Base-by-base conservation (phyloP, 345 rosid genomes). In the Jatropha curcas region DNA sequence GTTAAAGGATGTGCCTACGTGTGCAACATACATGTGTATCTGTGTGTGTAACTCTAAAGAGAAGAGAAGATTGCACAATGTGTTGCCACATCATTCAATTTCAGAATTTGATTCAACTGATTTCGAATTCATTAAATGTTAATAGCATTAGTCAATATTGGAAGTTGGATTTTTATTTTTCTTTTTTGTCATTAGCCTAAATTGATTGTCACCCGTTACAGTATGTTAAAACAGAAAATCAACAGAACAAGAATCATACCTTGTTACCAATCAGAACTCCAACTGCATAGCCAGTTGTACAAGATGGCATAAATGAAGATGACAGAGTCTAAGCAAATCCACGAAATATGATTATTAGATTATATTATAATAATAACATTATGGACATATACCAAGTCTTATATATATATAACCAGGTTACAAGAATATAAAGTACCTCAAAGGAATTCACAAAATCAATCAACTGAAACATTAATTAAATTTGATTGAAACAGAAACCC, bases 261-360 rank as follows among this genome's bases (percentile, higher is more conserved):
- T 92, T 81, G 80, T 88, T 86, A 69, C 90, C 95, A 8, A 78
- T 77, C 37, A 94, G 88, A 82, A 90, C 82, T 35, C 97, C 98
- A 80, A 89, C 82, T 33, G 93, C 91, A 86, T 84, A 82, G 64
- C 90, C 88, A 63, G 77, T 68, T n/a, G 78, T 68, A 24, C 24
- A 78, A 51, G 86, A 80, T 6, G 85, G 83, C 60, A 58, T 67
- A 94, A 96, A 90, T 9, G 80, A 78, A 51, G 93, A 69, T 20
- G 75, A 60, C 81, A 94, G 82, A 46, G 89, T 89, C 97, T 94
- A 78, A 34, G 75, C 31, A 79, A 65, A 66, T 43, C 45, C 72
- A 55, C 6, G 41, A 50, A 31, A 60, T n/a, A 17, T 4, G 20
- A 64, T 67, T 67, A 67, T 3, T 35, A 11, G 41, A 73, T 59